Base-by-base conservation (phyloP, 495 filamentous ascomycete genomes). In the Neurospora sp. region DNA sequence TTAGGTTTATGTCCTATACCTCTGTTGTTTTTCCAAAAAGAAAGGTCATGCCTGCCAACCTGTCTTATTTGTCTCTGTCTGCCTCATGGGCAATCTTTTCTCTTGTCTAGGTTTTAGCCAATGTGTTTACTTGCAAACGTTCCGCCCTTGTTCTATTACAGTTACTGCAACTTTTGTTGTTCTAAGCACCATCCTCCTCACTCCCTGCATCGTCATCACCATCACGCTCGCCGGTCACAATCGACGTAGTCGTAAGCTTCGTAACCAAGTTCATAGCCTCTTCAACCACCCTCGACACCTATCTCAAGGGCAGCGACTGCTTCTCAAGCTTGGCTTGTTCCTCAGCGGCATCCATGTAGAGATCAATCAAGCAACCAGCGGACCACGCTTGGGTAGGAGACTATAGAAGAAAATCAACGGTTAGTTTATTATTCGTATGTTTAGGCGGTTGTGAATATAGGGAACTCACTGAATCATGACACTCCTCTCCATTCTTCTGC, bases 381-480 rank as follows among this genome's bases (percentile, higher is more conserved):
- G 93, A 97, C 96, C 96, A 99, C 11, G 95, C 91, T 79, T 99
- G 96, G 3, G 95, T 97, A 19, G 96, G 96, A 38, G 90, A 94
- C 90, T 93, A 71, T 69, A 59, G 21, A 48, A 15, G 5, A 59
- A 31, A 24, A 15, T 24, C 31, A 15, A 36, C 13, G 39, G 73
- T 78, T 72, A 79, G 78, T 36, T 72, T 70, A 48, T 70, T 13
- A 71, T 19, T n/a, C 31, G 13, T 38, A 37, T 0, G 70, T 69
- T 21, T 15, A 31, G 21, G 70, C 39, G 36, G 31, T 39, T 31
- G 69, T 28, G 15, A 13, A 72, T 36, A 45, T 8, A 36, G 72
- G 40, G 69, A 71, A 88, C 92, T 83, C 83, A 95, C 93, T 79
- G 96, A 98, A 82, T 99, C 96, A 19, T 79, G 81, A 82, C 96